Conservation (phyloP, 495 filamentous ascomycete genomes). For the Xylaria nigripes region DNA sequence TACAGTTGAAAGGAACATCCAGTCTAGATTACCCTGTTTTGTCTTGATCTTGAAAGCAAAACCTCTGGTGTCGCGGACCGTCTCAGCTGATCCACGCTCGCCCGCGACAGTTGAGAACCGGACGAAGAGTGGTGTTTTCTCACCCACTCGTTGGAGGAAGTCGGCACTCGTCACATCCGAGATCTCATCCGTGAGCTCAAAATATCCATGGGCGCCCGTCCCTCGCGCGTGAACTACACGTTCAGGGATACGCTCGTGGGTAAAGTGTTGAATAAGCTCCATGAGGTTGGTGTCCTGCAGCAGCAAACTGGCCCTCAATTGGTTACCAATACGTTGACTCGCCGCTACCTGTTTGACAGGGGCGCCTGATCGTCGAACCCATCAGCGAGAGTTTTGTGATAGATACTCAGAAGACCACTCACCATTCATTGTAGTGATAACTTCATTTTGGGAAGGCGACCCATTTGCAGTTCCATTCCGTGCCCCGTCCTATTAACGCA, state of each 20-base stretch:
- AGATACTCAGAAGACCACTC: not conserved
- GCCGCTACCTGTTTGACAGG: conserved; percentile 2
- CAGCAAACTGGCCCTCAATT: conserved; percentile 5
- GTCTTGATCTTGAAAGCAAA: conserved; percentile 57
- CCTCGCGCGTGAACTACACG: conserved; percentile 56
- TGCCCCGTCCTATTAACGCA: too few species aligned
- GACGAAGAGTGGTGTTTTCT: conserved; percentile 27
- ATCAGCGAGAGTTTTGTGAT: not conserved
- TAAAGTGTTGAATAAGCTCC: conserved; percentile 63
- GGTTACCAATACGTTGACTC: conserved; percentile 12
- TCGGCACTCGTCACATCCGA: conserved; percentile 37
- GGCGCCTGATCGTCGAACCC: not conserved
- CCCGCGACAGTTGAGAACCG: conserved; percentile 61
- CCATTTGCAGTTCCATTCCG: not conserved
- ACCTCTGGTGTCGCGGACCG: conserved; percentile 58
- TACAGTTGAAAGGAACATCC: conserved; percentile 28
- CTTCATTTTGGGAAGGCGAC: not conserved
- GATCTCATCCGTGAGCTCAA: conserved; percentile 51
- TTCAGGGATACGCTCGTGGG: conserved; percentile 49
- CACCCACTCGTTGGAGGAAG: conserved; percentile 9
- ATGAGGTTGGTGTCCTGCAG: conserved; percentile 35
- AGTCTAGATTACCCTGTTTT: conserved; percentile 30
- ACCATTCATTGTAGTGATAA: conserved; percentile 8
- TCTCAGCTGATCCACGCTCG: conserved; percentile 54
- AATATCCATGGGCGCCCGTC: conserved; percentile 53